A percentile compares a stretch with the other conserved stretches of the same genome.
Evolutionary conservation across 768 basidiomycete species (phyloP).

Genomic region (Suillus fuscotomentosus): DNA sequence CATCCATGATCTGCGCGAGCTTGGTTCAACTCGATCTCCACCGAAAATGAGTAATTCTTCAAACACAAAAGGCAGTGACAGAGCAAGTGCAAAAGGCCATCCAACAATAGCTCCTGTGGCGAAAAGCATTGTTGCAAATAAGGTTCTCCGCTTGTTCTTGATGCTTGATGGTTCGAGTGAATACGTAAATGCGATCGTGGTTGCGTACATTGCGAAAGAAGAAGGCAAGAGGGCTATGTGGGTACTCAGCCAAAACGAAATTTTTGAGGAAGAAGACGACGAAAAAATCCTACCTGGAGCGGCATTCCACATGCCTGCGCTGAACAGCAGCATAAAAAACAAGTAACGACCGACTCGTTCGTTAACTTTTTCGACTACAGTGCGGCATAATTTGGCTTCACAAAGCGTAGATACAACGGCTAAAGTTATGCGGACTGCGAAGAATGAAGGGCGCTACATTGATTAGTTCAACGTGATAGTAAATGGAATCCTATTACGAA

Average conservation of each 20-base stretch:
- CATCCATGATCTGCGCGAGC: slow-evolving; percentile 52
- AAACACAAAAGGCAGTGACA: slow-evolving; percentile 84
- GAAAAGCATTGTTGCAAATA: slow-evolving; percentile 67
- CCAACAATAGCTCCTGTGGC: slow-evolving; percentile 86
- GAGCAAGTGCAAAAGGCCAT: slow-evolving; percentile 93
- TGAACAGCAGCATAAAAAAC: slow-evolving; percentile 81
- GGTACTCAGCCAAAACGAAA: slow-evolving; percentile 11
- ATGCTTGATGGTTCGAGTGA: slow-evolving; percentile 58
- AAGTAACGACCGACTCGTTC: slow-evolving; percentile 92
- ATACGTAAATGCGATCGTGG: slow-evolving; percentile 74
- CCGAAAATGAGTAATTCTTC: slow-evolving; percentile 86
- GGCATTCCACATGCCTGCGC: slow-evolving; percentile 95
- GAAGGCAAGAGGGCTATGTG: slow-evolving; percentile 87
- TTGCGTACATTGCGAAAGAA: slow-evolving; percentile 91
- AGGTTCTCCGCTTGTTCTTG: slow-evolving; percentile 52
- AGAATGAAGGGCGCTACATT: slow-evolving; percentile 80
- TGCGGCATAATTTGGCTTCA: slow-evolving; percentile 82
- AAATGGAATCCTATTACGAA: neutral
- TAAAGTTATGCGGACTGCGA: slow-evolving; percentile 79
- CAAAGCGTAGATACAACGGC: slow-evolving; percentile 70
- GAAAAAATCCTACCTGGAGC: slow-evolving; percentile 58
- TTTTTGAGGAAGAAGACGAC: neutral
- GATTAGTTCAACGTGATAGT: slow-evolving; percentile 9
- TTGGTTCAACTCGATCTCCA: slow-evolving; percentile 57
- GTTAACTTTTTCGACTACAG: slow-evolving; percentile 79